phyloP scores from a whole-genome alignment of 257 asterid species.

The Marsdenia floribunda region DNA sequence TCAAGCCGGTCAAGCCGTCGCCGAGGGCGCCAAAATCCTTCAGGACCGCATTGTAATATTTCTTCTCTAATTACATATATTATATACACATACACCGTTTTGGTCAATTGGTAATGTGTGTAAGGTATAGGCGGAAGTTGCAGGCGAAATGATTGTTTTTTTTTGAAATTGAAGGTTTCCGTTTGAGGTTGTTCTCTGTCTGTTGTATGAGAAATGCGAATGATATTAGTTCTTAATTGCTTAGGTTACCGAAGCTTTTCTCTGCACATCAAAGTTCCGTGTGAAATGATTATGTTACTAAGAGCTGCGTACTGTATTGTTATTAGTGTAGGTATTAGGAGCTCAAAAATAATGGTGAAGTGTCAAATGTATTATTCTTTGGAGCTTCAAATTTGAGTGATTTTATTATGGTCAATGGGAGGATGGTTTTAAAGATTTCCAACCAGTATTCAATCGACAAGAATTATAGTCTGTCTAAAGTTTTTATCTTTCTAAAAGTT shows the following conservation, averaged over 20 bases:
- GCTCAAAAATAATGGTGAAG: not conserved
- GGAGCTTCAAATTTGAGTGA: not conserved
- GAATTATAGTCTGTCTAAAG: not conserved
- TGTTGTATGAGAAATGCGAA: not conserved
- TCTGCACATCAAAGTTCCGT: not conserved
- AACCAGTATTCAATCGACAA: not conserved
- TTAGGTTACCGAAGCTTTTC: not conserved
- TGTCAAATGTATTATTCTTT: not conserved
- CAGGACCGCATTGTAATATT: constrained; percentile 77
- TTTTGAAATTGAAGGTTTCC: constrained; percentile 2
- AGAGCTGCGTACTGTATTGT: not conserved
- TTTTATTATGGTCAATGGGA: not conserved
- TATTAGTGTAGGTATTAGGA: not conserved
- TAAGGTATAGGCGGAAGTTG: not conserved
- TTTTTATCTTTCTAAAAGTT: not conserved
- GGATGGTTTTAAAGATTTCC: not conserved
- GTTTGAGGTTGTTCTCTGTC: not conserved
- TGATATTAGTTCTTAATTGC: not conserved
- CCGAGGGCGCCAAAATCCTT: constrained; percentile 84
- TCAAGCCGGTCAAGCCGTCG: constrained; percentile 97
- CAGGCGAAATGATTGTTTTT: not conserved
- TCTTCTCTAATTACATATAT: not conserved
- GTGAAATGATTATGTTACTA: not conserved
- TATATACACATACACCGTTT: not conserved
- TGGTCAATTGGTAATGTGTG: not conserved